Conservation (phyloP, 768 basidiomycete genomes). For the Tulasnella sp. region DNA sequence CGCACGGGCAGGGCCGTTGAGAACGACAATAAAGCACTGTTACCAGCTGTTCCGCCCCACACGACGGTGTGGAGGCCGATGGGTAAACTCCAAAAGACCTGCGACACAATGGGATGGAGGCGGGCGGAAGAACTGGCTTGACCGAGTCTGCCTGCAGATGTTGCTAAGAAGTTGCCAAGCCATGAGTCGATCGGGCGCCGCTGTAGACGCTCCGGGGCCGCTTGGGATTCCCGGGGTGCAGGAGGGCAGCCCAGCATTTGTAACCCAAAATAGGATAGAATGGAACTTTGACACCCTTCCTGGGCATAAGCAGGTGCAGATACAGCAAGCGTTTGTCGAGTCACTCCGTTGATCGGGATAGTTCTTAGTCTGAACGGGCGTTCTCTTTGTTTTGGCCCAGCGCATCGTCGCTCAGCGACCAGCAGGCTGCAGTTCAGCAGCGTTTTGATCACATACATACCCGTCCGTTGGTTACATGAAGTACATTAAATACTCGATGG, state of each 20-base stretch:
- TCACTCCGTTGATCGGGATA: neutral
- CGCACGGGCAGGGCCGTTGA: neutral
- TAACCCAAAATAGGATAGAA: neutral
- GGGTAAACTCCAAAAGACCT: neutral
- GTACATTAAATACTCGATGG: neutral
- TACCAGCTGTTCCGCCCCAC: neutral
- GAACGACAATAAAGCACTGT: neutral
- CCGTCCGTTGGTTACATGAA: conserved; percentile 6
- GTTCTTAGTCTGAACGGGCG: neutral
- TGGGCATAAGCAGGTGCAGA: neutral
- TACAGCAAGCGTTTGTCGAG: neutral
- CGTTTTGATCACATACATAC: neutral
- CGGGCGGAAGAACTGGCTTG: neutral
- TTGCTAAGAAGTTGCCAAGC: no score
- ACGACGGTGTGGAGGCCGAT: neutral
- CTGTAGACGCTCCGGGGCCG: neutral
- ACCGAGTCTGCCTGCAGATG: neutral
- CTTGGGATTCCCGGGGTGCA: neutral
- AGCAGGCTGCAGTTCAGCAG: neutral
- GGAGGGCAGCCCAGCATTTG: neutral
- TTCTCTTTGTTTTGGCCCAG: neutral
- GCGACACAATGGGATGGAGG: neutral
- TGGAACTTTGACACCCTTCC: neutral
- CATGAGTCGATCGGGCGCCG: neutral
- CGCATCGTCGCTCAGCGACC: neutral